phyloP scores from a whole-genome alignment of 352 stramenopile species.

The Plasmopara viticola region DNA sequence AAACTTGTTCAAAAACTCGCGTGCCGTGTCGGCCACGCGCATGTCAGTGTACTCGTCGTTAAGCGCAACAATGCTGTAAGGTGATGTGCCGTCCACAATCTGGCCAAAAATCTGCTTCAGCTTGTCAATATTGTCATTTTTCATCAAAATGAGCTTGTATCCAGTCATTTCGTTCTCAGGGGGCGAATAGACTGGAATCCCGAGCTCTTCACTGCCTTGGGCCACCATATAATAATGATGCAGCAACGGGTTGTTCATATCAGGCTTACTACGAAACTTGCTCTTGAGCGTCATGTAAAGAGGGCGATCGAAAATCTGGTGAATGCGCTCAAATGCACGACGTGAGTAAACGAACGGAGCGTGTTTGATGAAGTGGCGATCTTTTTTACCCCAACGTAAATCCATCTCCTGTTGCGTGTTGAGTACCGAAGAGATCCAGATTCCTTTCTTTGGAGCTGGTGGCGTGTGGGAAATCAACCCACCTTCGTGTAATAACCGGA shows the following conservation, averaged over 20 bases:
- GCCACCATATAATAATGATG: slow-evolving; percentile 87
- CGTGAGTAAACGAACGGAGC: slow-evolving; percentile 85
- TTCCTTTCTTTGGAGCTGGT: slow-evolving; percentile 74
- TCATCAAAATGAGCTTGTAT: slow-evolving; percentile 65
- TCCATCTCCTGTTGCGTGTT: slow-evolving; percentile 62
- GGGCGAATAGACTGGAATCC: slow-evolving; percentile 69
- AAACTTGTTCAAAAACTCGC: slow-evolving; percentile 67
- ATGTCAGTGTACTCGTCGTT: slow-evolving; percentile 77
- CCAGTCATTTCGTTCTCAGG: slow-evolving; percentile 68
- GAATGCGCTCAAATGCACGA: slow-evolving; percentile 75
- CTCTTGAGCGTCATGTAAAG: slow-evolving; percentile 74
- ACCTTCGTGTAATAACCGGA: slow-evolving; percentile 23
- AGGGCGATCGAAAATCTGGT: slow-evolving; percentile 82
- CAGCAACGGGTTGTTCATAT: slow-evolving; percentile 86
- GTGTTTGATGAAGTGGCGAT: slow-evolving; percentile 86
- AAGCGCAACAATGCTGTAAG: slow-evolving; percentile 75
- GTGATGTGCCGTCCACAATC: slow-evolving; percentile 57
- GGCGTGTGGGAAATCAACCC: neutral
- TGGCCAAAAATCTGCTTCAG: slow-evolving; percentile 58
- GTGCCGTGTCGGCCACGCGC: neutral
- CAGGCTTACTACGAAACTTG: slow-evolving; percentile 77
- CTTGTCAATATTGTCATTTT: slow-evolving; percentile 69
- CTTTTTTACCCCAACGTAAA: slow-evolving; percentile 63
- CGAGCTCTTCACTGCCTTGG: slow-evolving; percentile 69
- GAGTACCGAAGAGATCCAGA: slow-evolving; percentile 74